Evolutionary conservation across 179 eudicot species (phyloP).

Genomic region (Sideroxylon spinosum): DNA sequence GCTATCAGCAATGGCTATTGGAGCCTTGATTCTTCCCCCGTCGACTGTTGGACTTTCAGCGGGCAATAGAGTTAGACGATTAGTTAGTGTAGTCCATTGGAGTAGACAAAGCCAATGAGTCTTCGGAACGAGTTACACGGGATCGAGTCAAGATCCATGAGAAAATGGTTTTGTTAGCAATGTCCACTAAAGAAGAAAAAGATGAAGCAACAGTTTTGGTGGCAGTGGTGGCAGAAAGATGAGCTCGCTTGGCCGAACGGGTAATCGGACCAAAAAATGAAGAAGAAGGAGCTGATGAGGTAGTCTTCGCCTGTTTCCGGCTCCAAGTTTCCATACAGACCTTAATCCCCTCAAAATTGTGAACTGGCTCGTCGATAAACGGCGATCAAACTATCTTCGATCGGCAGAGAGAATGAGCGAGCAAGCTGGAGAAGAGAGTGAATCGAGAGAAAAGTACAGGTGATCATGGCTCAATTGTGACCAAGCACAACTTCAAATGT

Average conservation of each 20-base stretch:
- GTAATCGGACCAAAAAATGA: conserved; percentile 58
- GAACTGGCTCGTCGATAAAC: conserved; percentile 31
- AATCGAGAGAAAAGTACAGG: no score
- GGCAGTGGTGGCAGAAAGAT: conserved; percentile 32
- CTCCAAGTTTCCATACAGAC: conserved; percentile 99
- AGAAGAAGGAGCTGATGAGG: no score
- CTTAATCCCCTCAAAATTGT: conserved; percentile 43
- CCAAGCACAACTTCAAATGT: no score
- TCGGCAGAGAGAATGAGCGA: no score
- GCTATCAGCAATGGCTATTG: no score
- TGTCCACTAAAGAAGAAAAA: conserved; percentile 21
- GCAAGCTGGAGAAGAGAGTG: no score
- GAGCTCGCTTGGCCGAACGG: conserved; percentile 74
- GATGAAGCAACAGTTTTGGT: no score
- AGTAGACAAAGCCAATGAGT: conserved; percentile 18
- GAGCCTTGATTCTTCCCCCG: conserved; percentile 47
- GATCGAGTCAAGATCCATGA: conserved; percentile 42
- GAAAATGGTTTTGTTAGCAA: no score
- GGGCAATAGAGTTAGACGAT: conserved; percentile 38
- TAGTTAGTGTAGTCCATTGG: conserved; percentile 46
- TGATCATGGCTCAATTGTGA: no score
- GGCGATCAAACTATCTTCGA: conserved; percentile 32
- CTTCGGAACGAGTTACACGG: conserved; percentile 34
- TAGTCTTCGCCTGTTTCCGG: conserved; percentile 99
- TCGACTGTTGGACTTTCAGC: conserved; percentile 39